Conservation (phyloP, 108 stramenopile genomes). For the Skeletonema costatum region DNA sequence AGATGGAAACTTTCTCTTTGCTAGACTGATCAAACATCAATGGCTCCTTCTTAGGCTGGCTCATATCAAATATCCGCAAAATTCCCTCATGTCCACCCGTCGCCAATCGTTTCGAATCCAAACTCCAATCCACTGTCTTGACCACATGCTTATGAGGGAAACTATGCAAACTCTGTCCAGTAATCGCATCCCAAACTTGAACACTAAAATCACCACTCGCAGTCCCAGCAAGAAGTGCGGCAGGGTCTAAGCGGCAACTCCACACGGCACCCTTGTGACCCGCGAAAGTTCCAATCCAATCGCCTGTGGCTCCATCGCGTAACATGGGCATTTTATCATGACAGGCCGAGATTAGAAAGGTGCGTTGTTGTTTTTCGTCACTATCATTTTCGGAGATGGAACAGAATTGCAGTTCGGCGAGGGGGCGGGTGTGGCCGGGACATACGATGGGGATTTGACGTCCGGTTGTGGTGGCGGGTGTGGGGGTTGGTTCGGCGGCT, state of each 20-base stretch:
- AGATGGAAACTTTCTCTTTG: conserved; percentile 56
- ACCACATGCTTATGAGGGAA: conserved; percentile 96
- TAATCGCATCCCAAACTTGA: conserved; percentile 91
- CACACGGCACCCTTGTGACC: conserved; percentile 99
- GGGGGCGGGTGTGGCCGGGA: conserved; percentile 92
- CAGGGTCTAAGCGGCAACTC: conserved; percentile 88
- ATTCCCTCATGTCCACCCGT: conserved; percentile 96
- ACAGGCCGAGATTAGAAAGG: conserved; percentile 83
- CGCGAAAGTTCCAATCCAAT: conserved; percentile 98
- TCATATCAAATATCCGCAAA: conserved; percentile 85
- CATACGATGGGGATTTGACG: conserved; percentile 93
- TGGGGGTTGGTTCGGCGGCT: conserved; percentile 14
- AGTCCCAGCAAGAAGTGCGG: conserved; percentile 85
- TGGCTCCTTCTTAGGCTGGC: conserved; percentile 23
- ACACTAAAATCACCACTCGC: conserved; percentile 88
- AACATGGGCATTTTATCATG: conserved; percentile 95
- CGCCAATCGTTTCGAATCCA: conserved; percentile 74
- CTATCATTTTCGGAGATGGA: conserved; percentile 40
- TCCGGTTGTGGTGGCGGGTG: conserved; percentile 17
- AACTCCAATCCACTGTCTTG: conserved; percentile 93
- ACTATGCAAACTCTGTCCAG: conserved; percentile 66
- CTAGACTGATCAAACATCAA: conserved; percentile 36
- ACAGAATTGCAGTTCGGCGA: conserved; percentile 88
- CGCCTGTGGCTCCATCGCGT: conserved; percentile 92
- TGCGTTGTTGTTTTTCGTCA: conserved; percentile 19